These are phyloP conservation scores for Mayamaea pseudoterrestris DNA, from an alignment of 108 stramenopile species.

Conservation along the genomic window DNA sequence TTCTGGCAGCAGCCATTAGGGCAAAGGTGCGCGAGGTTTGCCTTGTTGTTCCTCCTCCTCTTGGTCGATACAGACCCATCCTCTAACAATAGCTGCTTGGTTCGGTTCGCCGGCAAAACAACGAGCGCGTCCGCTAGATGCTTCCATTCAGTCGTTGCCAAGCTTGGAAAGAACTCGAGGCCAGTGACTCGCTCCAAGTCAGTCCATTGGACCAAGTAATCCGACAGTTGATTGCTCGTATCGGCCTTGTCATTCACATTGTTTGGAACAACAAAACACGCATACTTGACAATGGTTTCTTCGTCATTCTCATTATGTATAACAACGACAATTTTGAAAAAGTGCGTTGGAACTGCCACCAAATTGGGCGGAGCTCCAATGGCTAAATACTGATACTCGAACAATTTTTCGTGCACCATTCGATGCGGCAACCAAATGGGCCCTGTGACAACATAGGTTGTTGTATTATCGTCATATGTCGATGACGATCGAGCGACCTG, in stretches of 20 bases:
- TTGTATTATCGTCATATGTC: neutral
- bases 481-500: slow-evolving; percentile 10
- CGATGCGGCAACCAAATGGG: slow-evolving; percentile 60
- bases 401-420: slow-evolving; percentile 10
- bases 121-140: slow-evolving; percentile 1
- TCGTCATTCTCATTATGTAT: slow-evolving; percentile 4
- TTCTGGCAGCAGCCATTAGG: no score
- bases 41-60: neutral
- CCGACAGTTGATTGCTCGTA: slow-evolving; percentile 15
- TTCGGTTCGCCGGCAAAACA: no score
- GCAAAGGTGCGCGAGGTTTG: neutral
- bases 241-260: slow-evolving; percentile 14
- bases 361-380: slow-evolving; percentile 60
- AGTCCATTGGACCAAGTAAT: slow-evolving; percentile 66
- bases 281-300: slow-evolving; percentile 27
- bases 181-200: slow-evolving; percentile 74
- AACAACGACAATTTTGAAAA: slow-evolving; percentile 65
- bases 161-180: slow-evolving; percentile 55
- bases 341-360: slow-evolving; percentile 73
- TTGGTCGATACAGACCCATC: neutral
- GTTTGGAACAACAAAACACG: slow-evolving; percentile 79
- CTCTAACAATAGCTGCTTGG: no score
- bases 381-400: slow-evolving; percentile 42
- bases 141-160: slow-evolving; percentile 1
- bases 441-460: slow-evolving; percentile 58